phyloP scores from a whole-genome alignment of 345 rosid genomes.

The Moringa oleifera region DNA sequence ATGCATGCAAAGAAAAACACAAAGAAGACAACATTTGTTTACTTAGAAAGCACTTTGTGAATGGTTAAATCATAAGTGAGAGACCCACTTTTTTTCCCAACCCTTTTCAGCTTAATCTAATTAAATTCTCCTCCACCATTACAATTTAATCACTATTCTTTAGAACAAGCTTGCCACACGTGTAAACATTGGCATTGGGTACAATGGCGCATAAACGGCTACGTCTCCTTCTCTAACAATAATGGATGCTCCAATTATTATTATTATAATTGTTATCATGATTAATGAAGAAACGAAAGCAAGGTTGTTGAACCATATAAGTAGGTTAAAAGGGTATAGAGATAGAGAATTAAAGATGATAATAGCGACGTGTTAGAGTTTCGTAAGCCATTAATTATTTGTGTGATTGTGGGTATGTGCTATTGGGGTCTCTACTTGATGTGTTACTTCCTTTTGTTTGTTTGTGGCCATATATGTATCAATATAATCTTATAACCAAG shows the following conservation, averaged over 20 bases:
- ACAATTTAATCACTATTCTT: no score
- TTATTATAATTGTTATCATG: not conserved
- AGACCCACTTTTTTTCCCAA: no score
- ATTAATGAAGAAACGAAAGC: slow-evolving; percentile 8
- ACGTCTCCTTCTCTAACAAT: slow-evolving; percentile 16
- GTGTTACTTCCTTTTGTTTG: no score
- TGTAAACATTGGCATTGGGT: slow-evolving; percentile 5
- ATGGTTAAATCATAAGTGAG: no score
- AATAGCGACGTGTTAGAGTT: slow-evolving; percentile 4
- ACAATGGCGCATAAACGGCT: slow-evolving; percentile 7
- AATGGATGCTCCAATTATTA: slow-evolving; percentile 12
- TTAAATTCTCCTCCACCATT: no score
- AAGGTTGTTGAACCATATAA: slow-evolving; percentile 10
- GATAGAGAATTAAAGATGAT: not conserved
- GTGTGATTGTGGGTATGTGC: no score
- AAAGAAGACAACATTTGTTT: slow-evolving; percentile 18
- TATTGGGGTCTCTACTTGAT: no score
- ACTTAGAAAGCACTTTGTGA: slow-evolving; percentile 14
- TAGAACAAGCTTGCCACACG: slow-evolving; percentile 17
- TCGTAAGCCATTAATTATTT: no score
- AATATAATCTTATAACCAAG: no score
- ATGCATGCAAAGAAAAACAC: slow-evolving; percentile 35
- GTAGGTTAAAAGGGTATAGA: not conserved
- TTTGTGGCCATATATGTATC: no score
- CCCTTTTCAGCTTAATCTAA: no score